Conservation (phyloP, 2,329 filamentous ascomycete genomes). For the Achaetomium macrosporum region DNA sequence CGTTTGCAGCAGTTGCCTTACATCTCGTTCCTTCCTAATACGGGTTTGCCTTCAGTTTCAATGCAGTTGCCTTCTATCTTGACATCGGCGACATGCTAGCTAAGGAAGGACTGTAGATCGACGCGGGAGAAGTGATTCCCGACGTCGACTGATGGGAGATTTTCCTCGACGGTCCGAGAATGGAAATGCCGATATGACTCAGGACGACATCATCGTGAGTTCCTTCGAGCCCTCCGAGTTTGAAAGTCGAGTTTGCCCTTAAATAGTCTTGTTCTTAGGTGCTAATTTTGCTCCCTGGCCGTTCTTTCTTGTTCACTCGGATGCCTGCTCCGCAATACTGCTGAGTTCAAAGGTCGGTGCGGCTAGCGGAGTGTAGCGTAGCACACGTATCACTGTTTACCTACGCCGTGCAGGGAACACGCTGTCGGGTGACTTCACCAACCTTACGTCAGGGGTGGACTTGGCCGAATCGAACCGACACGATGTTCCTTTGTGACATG, state of each 20-base stretch:
- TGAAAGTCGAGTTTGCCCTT: too few relatives aligned
- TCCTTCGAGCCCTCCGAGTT: too few relatives aligned
- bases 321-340: neutral
- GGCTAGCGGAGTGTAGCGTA: neutral
- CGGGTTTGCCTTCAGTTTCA: conserved; percentile 43
- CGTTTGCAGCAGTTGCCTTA: neutral
- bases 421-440: neutral
- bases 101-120: conserved; percentile 49
- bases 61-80: conserved; percentile 62
- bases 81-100: conserved; percentile 65
- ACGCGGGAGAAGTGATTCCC: neutral
- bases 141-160: too few relatives aligned
- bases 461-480: too few relatives aligned
- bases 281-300: too few relatives aligned
- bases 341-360: neutral
- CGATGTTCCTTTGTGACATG: too few relatives aligned
- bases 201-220: too few relatives aligned
- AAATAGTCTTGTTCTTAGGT: too few relatives aligned
- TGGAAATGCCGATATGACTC: neutral
- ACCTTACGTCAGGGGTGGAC: too few relatives aligned
- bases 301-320: neutral
- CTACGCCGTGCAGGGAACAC: neutral
- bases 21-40: neutral
- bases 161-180: neutral
- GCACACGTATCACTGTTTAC: conserved; percentile 1